Percentiles rank a stretch among this genome's conserved stretches.
Conservation (phyloP, 2,329 filamentous ascomycete genomes). For the Gremmenia infestans region DNA sequence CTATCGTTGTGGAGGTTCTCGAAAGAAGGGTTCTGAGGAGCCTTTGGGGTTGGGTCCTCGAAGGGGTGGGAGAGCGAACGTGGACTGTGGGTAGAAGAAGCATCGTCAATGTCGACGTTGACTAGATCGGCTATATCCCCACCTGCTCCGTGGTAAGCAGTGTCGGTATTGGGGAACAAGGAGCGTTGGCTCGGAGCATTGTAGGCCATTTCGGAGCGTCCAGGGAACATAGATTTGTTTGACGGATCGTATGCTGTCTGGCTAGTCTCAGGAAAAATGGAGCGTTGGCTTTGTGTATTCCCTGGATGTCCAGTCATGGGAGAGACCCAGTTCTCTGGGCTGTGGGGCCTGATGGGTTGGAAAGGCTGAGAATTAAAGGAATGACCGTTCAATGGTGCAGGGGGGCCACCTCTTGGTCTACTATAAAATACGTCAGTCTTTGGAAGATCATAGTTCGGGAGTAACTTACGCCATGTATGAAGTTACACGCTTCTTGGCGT, state of each 20-base stretch:
- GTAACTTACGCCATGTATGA: conserved; percentile 15
- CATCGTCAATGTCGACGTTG: not conserved
- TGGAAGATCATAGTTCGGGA: not conserved
- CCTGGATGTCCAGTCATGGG: conserved; percentile 7
- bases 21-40: not conserved
- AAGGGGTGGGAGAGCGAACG: conserved; percentile 1
- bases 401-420: not conserved
- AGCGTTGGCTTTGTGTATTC: not conserved
- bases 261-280: not conserved
- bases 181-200: no score
- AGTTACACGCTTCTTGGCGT: conserved; percentile 6
- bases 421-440: conserved; percentile 2
- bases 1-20: no score
- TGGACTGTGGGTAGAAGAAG: not conserved
- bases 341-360: not conserved
- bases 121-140: not conserved
- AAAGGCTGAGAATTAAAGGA: not conserved
- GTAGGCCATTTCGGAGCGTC: no score
- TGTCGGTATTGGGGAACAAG: not conserved
- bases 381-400: not conserved
- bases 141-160: conserved; percentile 2
- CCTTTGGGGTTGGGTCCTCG: not conserved
- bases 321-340: conserved; percentile 4
- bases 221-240: no score
- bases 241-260: no score